Evolutionary conservation across 108 stramenopile genomes (phyloP).

Genomic region (Mayamaea pseudoterrestris): DNA sequence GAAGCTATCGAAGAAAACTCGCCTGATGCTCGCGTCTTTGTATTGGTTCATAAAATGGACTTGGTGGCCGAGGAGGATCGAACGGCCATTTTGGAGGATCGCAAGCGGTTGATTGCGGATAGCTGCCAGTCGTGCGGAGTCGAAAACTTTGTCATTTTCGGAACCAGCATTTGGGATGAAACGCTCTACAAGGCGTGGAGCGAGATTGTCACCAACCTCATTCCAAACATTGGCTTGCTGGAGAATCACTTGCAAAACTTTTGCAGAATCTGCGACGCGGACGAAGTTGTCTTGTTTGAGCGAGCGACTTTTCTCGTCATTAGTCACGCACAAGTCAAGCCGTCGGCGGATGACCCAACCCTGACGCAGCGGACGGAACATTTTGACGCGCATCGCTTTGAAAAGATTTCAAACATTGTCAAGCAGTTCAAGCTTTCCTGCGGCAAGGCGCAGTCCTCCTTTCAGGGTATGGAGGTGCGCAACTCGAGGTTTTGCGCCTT

Average conservation of each 20-base stretch:
- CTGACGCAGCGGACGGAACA: slow-evolving; percentile 37
- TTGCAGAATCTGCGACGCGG: slow-evolving; percentile 90
- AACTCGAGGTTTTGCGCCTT: slow-evolving; percentile 86
- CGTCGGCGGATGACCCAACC: slow-evolving; percentile 1
- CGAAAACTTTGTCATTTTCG: slow-evolving; percentile 79
- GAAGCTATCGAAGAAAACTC: slow-evolving; percentile 92
- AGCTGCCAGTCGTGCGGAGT: slow-evolving; percentile 55
- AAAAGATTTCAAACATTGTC: slow-evolving; percentile 99
- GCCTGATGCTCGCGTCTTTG: slow-evolving; percentile 93
- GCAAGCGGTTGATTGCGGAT: slow-evolving; percentile 68
- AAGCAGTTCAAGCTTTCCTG: slow-evolving; percentile 98
- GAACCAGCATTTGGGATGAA: slow-evolving; percentile 98
- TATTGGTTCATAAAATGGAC: slow-evolving; percentile 99
- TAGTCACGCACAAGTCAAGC: slow-evolving; percentile 48
- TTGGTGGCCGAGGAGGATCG: slow-evolving; percentile 81
- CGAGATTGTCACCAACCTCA: slow-evolving; percentile 93
- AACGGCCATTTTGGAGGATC: slow-evolving; percentile 74
- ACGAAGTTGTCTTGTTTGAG: slow-evolving; percentile 99
- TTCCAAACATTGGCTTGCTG: slow-evolving; percentile 92
- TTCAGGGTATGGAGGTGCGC: slow-evolving; percentile 94
- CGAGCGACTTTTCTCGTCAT: slow-evolving; percentile 96
- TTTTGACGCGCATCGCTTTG: slow-evolving; percentile 96
- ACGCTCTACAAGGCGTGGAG: slow-evolving; percentile 98
- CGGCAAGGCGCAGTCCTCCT: slow-evolving; percentile 89
- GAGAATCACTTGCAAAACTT: slow-evolving; percentile 89